Evolutionary conservation across 2,329 filamentous ascomycete genomes (phyloP), one percentile per base, ranked within the genome.

Genomic region (Bipolaris gigantea): DNA sequence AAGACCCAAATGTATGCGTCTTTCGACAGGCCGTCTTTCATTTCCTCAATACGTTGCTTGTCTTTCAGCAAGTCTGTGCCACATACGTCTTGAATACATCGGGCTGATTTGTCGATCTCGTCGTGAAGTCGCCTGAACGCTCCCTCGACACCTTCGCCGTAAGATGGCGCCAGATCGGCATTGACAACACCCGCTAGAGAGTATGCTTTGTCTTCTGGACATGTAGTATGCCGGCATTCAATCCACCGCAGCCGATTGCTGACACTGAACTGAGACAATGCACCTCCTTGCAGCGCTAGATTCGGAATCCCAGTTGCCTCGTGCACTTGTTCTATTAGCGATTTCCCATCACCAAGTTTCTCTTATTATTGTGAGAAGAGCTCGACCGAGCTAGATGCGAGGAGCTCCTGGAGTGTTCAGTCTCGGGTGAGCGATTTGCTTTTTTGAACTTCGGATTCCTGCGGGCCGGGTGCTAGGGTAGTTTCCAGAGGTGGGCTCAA

Each of bases 1-100:
- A 57, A 34, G 21, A 57, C 39, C 55, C 47, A 57, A 32, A 16
- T 38, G 48, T 46, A 57, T 9, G 47, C 46, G 38, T 36, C 54
- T 25, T 13, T 25, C 4, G 53, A 45, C 18, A 56, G 23, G 9
- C 25, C 25, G 25, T 9, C 25, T 9, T 27, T 27, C 25, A 27
- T 27, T 9, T 27, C 25, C 25, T 43, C 16, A n/a, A 43, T 43
- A 5, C 40, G 40, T 27, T 43, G n/a, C 27, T 43, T 43, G 15
- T 57, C 49, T 27, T 27, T 27, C 25, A 8, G 25, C 25, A 9
- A 27, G 9, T 27, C 25, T 27, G 25, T 27, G 25, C 25, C 25
- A 27, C 25, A 27, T 27, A 27, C 2, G 25, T 27, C 25, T 27
- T 27, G 25, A 10, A 27, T 27, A 27, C 25, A 27, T 27, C 9